Evolutionary conservation across 495 filamentous ascomycete species (phyloP).

Genomic region (Penicillium taxi): DNA sequence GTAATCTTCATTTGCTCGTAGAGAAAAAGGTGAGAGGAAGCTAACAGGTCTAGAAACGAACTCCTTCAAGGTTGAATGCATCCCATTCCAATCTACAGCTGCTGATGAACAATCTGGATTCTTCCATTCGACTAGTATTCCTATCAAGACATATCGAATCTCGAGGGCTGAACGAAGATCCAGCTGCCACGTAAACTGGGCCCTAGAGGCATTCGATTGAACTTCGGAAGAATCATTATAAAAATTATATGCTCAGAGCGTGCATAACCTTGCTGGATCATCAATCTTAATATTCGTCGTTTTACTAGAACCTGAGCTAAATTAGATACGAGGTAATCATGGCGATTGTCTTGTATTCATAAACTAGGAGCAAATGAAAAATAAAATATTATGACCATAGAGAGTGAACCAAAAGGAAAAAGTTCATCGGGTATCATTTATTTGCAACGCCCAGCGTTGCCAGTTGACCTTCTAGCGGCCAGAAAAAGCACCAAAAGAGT

Average conservation of each 20-base stretch:
- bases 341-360: no score
- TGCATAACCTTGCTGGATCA: no score
- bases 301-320: no score
- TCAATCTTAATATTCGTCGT: no score
- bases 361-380: no score
- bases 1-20: neutral
- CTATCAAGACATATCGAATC: conserved; percentile 41
- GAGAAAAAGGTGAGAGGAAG: neutral
- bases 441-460: no score
- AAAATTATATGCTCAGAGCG: neutral
- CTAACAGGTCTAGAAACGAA: conserved; percentile 19
- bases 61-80: conserved; percentile 32
- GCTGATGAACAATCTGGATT: conserved; percentile 47
- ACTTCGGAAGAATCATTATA: neutral
- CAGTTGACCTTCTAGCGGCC: no score
- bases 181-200: no score
- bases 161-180: conserved; percentile 7
- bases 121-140: conserved; percentile 46
- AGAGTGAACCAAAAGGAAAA: neutral
- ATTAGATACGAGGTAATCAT: no score
- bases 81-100: conserved; percentile 37
- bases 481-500: neutral
- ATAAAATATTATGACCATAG: conserved; percentile 5
- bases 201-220: no score
- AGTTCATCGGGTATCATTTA: no score